phyloP scores from a whole-genome alignment of 2,329 filamentous ascomycete species.

The Arthrobotrys sphaeroides region DNA sequence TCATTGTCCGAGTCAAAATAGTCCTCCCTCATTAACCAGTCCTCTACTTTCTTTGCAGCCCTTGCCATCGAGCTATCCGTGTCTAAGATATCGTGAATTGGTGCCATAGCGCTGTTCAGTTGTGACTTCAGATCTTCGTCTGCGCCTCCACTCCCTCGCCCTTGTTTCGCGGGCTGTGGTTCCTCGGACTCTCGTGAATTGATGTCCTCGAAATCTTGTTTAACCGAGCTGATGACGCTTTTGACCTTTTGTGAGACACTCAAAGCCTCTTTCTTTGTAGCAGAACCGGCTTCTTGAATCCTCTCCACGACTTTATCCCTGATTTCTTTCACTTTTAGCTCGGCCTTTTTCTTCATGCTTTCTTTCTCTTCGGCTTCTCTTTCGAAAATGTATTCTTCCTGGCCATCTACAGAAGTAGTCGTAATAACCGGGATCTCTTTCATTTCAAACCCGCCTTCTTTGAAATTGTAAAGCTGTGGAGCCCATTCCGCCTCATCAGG shows the following conservation, averaged over 20 bases:
- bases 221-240: conserved; percentile 13
- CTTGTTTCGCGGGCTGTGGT: background rate
- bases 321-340: conserved; percentile 24
- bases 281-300: conserved; percentile 27
- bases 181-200: conserved; percentile 4
- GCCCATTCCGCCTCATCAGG: conserved; percentile 45
- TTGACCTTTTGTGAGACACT: conserved; percentile 9
- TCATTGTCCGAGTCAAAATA: conserved; percentile 16
- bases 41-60: conserved; percentile 45
- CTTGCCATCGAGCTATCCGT: conserved; percentile 35
- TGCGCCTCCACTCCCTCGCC: background rate
- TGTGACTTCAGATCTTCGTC: conserved; percentile 40
- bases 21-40: conserved; percentile 44
- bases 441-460: conserved; percentile 48
- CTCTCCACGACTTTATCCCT: conserved; percentile 38
- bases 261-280: conserved; percentile 30
- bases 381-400: conserved; percentile 1
- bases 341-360: conserved; percentile 21
- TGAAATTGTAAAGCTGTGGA: conserved; percentile 31
- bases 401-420: background rate
- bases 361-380: conserved; percentile 11
- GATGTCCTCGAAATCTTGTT: conserved; percentile 22
- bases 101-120: conserved; percentile 36
- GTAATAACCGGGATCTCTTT: conserved; percentile 6
- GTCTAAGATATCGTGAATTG: conserved; percentile 27